phyloP scores from a whole-genome alignment of 352 stramenopile genomes.

The Pythium pyrilobum region DNA sequence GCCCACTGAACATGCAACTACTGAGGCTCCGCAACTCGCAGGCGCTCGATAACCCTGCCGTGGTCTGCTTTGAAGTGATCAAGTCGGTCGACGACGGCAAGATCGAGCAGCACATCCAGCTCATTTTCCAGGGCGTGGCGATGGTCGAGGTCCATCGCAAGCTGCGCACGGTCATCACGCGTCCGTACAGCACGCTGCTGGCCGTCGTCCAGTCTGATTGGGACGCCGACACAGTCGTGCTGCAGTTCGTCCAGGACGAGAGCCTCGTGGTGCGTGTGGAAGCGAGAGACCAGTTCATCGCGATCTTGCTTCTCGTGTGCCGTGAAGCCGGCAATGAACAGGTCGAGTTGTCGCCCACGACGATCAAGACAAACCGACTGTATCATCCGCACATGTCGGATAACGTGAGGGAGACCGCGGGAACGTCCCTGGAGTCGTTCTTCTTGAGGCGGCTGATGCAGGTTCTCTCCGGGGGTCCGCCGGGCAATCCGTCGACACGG shows the following conservation, averaged over 20 bases:
- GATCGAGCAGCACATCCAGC: conserved; percentile 49
- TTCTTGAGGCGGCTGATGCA: conserved; percentile 48
- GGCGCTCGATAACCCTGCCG: conserved; percentile 43
- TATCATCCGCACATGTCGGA: conserved; percentile 52
- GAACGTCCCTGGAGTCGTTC: conserved; percentile 43
- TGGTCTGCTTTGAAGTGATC: conserved; percentile 65
- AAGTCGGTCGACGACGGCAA: conserved; percentile 34
- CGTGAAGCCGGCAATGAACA: conserved; percentile 54
- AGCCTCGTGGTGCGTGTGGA: conserved; percentile 50
- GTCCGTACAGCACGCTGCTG: conserved; percentile 49
- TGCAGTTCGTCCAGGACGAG: conserved; percentile 64
- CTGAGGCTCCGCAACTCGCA: conserved; percentile 56
- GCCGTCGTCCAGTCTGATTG: conserved; percentile 48
- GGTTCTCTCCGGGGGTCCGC: conserved; percentile 1
- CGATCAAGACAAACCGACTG: conserved; percentile 47
- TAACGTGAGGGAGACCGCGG: conserved; percentile 19
- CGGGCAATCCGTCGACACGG: conserved; percentile 1
- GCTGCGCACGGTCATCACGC: conserved; percentile 45
- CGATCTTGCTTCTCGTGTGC: conserved; percentile 53
- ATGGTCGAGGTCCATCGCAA: conserved; percentile 64
- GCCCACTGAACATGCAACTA: conserved; percentile 38
- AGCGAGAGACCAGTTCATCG: conserved; percentile 55
- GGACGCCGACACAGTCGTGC: conserved; percentile 46
- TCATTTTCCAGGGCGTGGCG: conserved; percentile 54
- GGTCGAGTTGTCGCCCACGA: conserved; percentile 30